Evolutionary conservation across 225 moss, liverwort and hornwort genomes (phyloP), one percentile per base, ranked within the genome.

Genomic region (Physcomitrellopsis africana): DNA sequence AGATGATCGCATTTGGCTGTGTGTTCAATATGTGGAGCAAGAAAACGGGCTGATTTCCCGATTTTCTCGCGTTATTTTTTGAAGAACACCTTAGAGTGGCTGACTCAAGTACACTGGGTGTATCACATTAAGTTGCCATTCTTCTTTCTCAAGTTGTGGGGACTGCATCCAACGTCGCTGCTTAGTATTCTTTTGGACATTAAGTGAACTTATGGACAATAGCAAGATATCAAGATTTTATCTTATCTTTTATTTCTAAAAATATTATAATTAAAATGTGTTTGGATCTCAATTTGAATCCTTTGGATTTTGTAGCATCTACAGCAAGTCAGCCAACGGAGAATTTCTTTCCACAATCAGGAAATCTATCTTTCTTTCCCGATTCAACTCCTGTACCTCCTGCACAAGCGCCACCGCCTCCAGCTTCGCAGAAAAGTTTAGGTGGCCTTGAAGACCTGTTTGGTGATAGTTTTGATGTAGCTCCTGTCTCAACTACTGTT

Each of bases 371-470:
- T 24, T 24, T 24, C 1, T 24, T 24, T 1, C 24, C 24, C 24
- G 86, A 86, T 75, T 65, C 82, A 74, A 81, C 85, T 48, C 85
- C 83, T 52, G 73, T 73, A 26, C 78, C 90, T 52, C 78, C 87
- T 77, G 43, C 72, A 60, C 66, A 54, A 48, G 83, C 84, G 43
- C 66, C 81, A 8, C 65, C 80, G 55, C 78, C 89, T 64, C 59
- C 77, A 49, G 52, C 81, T 23, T 80, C 68, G 15, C 73, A 80
- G 12, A 93, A 81, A 54, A 83, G 14, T 59, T 69, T 83, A 37
- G 82, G 81, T 79, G 93, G 92, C 52, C 86, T 99, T 43, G 99
- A 99, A 80, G 95, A 93, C 58, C 87, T 99, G 18, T 99, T 99
- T 51, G 93, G 92, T 56, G 93, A 90, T 74, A 84, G 87, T 80